Percentiles rank a stretch among this genome's conserved stretches.
Evolutionary conservation across 345 rosid genomes (phyloP).

Genomic region (Acer negundo): DNA sequence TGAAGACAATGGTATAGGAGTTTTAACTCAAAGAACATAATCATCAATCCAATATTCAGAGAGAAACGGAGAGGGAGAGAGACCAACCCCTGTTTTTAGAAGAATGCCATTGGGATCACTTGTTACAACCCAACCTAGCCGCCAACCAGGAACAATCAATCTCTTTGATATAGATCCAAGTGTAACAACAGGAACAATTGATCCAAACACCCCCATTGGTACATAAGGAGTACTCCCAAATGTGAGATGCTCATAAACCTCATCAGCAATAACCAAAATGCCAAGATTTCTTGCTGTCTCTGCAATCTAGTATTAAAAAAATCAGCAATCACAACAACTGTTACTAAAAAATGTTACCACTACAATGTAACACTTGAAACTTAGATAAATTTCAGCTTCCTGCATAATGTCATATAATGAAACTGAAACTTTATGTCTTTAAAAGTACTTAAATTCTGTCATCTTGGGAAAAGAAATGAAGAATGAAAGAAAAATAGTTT

Average conservation of each 20-base stretch:
- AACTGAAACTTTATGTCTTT: background rate
- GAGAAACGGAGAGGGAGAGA: background rate
- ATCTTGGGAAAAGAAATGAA: too few species aligned
- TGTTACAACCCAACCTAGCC: constrained; percentile 69
- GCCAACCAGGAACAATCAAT: constrained; percentile 87
- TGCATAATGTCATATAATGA: background rate
- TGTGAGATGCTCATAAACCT: constrained; percentile 56
- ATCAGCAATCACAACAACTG: background rate
- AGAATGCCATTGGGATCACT: constrained; percentile 60
- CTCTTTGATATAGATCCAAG: constrained; percentile 73
- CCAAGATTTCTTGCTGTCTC: constrained; percentile 65
- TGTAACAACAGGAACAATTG: constrained; percentile 59
- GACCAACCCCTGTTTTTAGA: constrained; percentile 51
- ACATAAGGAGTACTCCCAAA: constrained; percentile 57
- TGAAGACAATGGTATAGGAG: background rate
- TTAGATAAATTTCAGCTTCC: background rate
- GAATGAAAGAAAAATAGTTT: background rate
- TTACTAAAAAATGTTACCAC: background rate
- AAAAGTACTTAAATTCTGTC: background rate
- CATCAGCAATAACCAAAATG: constrained; percentile 72
- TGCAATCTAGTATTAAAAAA: constrained; percentile 32
- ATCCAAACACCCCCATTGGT: constrained; percentile 70
- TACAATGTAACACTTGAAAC: background rate
- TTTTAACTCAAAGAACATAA: background rate
- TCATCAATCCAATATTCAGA: background rate